Base-by-base conservation (phyloP, 495 filamentous ascomycete species). In the Hypoxylon perforatum region DNA sequence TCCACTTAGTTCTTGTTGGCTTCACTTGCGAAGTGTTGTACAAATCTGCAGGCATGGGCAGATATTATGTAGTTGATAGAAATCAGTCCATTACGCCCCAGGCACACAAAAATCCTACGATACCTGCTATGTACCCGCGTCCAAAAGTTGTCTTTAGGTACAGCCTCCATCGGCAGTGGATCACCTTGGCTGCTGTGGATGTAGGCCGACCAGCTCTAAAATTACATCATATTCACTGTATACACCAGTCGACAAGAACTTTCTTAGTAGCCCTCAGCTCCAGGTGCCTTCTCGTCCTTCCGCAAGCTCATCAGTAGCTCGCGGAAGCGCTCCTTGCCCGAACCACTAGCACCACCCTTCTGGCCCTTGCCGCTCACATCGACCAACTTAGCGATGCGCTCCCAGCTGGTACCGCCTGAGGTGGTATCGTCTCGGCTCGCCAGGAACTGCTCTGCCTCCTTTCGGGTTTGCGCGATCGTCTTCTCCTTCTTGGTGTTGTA, bases 401-500 rank as follows among this genome's bases (percentile, higher is more conserved):
- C 95, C 95, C 95, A 99, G 84, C 92, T 94, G 7, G 96, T 99
- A 25, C 95, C 95, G 21, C 96, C 95, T 1, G 91, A 90, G 15
- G 91, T 88, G 36, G 93, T 98, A 75, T 98, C 92, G 72, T 99
- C 93, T 42, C 94, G 86, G 72, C 80, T 92, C 49, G 87, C 88
- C 25, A 97, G 80, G 80, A 97, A 98, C 65, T 97, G 88, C 75
- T 98, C 94, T n/a, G 94, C 95, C 67, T 98, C 96, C 69, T 88
- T 85, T 62, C 90, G 85, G 30, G 96, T 93, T 81, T 94, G 90
- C 39, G 88, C 85, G 64, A 96, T 87, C 57, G 78, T 84, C 85
- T 98, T 98, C 69, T 98, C 95, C 71, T 93, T 92, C 81, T 97
- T 97, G 74, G 89, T 89, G 81, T 97, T 97, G 85, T 99, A 99